A percentile compares a stretch with the other conserved stretches of the same genome.
These are phyloP conservation scores for Aspergillus homomorphus DNA, from an alignment of 495 filamentous ascomycete genomes.

Conservation along the genomic window DNA sequence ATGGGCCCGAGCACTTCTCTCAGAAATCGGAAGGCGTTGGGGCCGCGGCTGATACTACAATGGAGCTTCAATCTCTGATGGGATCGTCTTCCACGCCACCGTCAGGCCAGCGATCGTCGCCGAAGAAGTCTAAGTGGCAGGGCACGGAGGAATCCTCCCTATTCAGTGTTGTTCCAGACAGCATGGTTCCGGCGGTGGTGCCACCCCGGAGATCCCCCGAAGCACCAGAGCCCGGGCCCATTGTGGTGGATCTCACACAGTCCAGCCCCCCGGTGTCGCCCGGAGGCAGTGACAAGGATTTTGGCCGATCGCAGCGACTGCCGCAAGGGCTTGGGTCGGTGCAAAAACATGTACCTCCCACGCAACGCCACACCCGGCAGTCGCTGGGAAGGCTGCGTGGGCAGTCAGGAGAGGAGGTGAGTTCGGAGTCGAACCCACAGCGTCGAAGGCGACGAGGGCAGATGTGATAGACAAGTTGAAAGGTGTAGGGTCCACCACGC, in stretches of 20 bases:
- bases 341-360: conserved; percentile 25
- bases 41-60: conserved; percentile 12
- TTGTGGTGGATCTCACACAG: conserved; percentile 46
- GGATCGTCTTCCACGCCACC: conserved; percentile 14
- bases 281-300: conserved; percentile 28
- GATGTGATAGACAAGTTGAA: not conserved
- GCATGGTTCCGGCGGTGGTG: not conserved
- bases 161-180: conserved; percentile 15
- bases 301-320: conserved; percentile 27
- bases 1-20: conserved; percentile 1
- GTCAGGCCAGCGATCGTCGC: not conserved
- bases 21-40: conserved; percentile 8
- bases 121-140: conserved; percentile 5
- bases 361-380: conserved; percentile 18
- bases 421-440: not conserved
- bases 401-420: not conserved
- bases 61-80: conserved; percentile 9
- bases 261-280: conserved; percentile 37
- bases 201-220: conserved; percentile 4
- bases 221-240: conserved; percentile 25
- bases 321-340: conserved; percentile 38
- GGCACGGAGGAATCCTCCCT: conserved; percentile 6
- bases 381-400: conserved; percentile 3
- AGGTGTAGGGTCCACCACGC: not conserved
- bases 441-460: not conserved